Evolutionary conservation across 208 protist genomes (phyloP), one percentile per base, ranked within the genome.

Genomic region (Crithidia brevicula): DNA sequence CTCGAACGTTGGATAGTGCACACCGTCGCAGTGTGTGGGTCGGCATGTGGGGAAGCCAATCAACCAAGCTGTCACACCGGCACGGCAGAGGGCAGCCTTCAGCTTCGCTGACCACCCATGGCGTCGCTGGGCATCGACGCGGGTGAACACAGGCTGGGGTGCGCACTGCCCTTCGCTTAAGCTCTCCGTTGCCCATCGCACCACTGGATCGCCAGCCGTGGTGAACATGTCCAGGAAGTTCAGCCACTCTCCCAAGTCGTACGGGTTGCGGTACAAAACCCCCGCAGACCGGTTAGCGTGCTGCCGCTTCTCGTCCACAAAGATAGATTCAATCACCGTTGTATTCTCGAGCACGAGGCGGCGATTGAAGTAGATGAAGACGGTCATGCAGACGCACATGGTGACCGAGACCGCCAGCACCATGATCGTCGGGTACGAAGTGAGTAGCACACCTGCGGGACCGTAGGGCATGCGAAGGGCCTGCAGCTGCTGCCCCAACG

Each of bases 201-300:
- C 73, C 6, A 91, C 7, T 4, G 83, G 82, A 63, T 92, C 89
- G 2, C 68, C 72, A 2, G 54, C 53, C 22, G 86, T 81, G 46
- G 78, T 67, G 66, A 95, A 90, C 7, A 83, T 8, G 23, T 81
- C 70, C 11, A 96, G 20, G 10, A 96, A 33, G 68, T 96, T 96
- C 3, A 68, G 67, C 78, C 77, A 82, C n/a, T 57, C 27, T 0
- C 91, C 88, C 8, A 93, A 60, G 59, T 96, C 74, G 70, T 93
- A 96, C 42, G 86, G 91, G 58, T 63, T 88, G 46, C 77, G 80
- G 56, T 85, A 88, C 3, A 52, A 43, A 22, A 81, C 64, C 11
- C 56, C 58, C 13, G 72, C 77, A 33, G 52, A 22, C 43, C 58
- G 42, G 66, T 75, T 81, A 0, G 77, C 61, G 10, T 43, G 20